These are phyloP conservation scores for Pisolithus microcarpus DNA, from an alignment of 768 basidiomycete genomes.

Conservation along the genomic window DNA sequence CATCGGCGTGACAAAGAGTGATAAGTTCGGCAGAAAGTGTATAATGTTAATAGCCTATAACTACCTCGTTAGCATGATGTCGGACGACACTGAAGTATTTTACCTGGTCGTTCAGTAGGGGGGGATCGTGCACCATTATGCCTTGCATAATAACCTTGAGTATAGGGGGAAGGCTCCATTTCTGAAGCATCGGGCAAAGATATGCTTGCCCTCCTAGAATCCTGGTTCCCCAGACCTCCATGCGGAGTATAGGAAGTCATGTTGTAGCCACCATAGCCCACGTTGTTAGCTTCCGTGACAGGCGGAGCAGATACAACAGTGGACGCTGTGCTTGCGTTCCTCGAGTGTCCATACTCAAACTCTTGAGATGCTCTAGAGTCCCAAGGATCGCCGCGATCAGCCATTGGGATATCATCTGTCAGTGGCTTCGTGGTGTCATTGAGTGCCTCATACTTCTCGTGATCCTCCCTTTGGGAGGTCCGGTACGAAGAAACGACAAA, in stretches of 20 bases:
- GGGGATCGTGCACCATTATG: slow-evolving; percentile 25
- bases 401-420: slow-evolving; percentile 57
- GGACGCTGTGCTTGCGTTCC: slow-evolving; percentile 52
- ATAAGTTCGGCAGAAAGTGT: not conserved
- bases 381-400: slow-evolving; percentile 63
- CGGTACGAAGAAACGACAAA: slow-evolving; percentile 58
- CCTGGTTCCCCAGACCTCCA: slow-evolving; percentile 15
- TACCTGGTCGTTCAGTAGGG: slow-evolving; percentile 30
- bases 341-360: slow-evolving; percentile 38
- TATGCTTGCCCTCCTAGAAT: slow-evolving; percentile 11
- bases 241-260: slow-evolving; percentile 29
- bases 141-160: slow-evolving; percentile 25
- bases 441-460: slow-evolving; percentile 70
- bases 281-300: slow-evolving; percentile 39
- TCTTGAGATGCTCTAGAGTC: slow-evolving; percentile 49
- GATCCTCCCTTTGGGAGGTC: slow-evolving; percentile 67
- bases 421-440: slow-evolving; percentile 51
- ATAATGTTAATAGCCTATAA: not conserved
- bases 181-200: slow-evolving; percentile 28
- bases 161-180: slow-evolving; percentile 36
- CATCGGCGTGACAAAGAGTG: too few relatives aligned
- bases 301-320: slow-evolving; percentile 47
- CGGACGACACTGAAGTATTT: not conserved
- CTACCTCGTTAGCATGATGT: not conserved
- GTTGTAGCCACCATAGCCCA: slow-evolving; percentile 17